Conservation (phyloP, 2,329 filamentous ascomycete genomes). For the Capronia coronata region DNA sequence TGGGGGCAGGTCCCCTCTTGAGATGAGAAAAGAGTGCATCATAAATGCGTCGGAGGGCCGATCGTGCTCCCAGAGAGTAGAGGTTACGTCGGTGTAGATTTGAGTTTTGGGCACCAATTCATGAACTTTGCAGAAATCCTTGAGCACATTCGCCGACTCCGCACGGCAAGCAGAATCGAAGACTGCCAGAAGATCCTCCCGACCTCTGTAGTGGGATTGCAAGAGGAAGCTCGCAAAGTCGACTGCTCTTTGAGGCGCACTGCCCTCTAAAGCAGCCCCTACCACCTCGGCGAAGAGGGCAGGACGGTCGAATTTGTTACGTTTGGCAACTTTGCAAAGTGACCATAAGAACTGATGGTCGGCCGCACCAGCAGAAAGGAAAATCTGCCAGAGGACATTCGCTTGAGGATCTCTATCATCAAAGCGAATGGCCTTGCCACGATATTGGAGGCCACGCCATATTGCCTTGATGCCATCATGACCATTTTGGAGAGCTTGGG, state of each 20-base stretch:
- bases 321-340: conserved; percentile 13
- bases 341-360: conserved; percentile 20
- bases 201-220: conserved; percentile 17
- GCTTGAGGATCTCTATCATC: conserved; percentile 20
- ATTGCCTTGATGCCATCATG: conserved; percentile 38
- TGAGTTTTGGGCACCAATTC: conserved; percentile 33
- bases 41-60: conserved; percentile 37
- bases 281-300: conserved; percentile 44
- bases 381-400: conserved; percentile 20
- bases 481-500: conserved; percentile 40
- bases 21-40: conserved; percentile 44
- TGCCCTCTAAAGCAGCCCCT: conserved; percentile 33
- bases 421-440: conserved; percentile 21
- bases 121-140: conserved; percentile 41
- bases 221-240: conserved; percentile 20
- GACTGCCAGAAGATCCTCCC: conserved; percentile 16
- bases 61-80: conserved; percentile 36
- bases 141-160: conserved; percentile 29
- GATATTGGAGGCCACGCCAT: conserved; percentile 31
- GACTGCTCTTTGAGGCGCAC: conserved; percentile 21
- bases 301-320: conserved; percentile 27
- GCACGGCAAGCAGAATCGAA: conserved; percentile 21
- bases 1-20: conserved; percentile 39
- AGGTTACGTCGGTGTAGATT: conserved; percentile 42
- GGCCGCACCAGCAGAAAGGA: conserved; percentile 19